Percentiles rank a stretch among this genome's conserved stretches.
phyloP scores from a whole-genome alignment of 208 protist species.

The Trypanosoma avium region DNA sequence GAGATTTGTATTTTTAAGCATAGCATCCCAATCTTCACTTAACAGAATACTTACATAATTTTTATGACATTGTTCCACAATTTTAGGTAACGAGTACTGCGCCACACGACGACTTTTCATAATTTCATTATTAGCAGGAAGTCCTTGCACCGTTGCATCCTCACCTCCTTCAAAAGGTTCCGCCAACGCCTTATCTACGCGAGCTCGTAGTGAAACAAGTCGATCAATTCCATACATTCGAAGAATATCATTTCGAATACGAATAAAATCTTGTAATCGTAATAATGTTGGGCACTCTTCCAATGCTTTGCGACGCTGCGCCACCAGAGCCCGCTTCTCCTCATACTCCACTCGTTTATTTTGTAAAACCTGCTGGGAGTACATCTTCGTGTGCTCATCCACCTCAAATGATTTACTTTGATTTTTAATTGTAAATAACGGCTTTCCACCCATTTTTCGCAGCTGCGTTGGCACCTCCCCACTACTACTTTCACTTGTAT shows the following conservation, averaged over 20 bases:
- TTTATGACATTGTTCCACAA: conserved; percentile 67
- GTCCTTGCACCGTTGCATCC: conserved; percentile 37
- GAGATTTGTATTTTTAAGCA: conserved; percentile 45
- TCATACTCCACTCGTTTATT: conserved; percentile 87
- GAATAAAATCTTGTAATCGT: conserved; percentile 62
- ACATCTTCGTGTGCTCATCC: conserved; percentile 87
- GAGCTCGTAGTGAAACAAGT: conserved; percentile 68
- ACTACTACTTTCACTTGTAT: conserved; percentile 78
- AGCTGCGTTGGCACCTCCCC: conserved; percentile 73
- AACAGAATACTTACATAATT: conserved; percentile 73
- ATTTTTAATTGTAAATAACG: conserved; percentile 65
- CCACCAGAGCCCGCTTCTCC: conserved; percentile 65
- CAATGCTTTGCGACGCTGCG: conserved; percentile 46
- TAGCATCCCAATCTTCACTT: conserved; percentile 61
- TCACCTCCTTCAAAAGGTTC: conserved; percentile 70
- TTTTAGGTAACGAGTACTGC: conserved; percentile 83
- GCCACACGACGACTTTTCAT: conserved; percentile 54
- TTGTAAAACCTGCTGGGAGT: conserved; percentile 82
- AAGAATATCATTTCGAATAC: conserved; percentile 62
- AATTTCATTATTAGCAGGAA: conserved; percentile 52
- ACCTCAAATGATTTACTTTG: conserved; percentile 54
- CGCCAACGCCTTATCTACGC: conserved; percentile 67
- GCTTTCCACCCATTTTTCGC: conserved; percentile 62
- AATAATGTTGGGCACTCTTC: conserved; percentile 51
- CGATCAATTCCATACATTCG: conserved; percentile 72